phyloP scores from a whole-genome alignment of 2,329 filamentous ascomycete genomes.

The Emergomyces orientalis region DNA sequence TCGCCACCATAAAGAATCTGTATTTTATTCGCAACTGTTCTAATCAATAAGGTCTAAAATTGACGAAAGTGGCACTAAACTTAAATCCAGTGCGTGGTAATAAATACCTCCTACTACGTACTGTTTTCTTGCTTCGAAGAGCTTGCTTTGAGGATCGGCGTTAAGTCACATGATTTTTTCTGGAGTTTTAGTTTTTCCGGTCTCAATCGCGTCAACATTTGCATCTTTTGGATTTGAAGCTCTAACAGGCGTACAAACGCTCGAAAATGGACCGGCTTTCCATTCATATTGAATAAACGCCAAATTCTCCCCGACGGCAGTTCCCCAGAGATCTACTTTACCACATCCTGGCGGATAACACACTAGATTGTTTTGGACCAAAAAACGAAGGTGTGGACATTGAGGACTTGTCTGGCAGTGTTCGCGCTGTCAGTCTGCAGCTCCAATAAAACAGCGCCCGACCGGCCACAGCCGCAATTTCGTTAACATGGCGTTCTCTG shows the following conservation, averaged over 20 bases:
- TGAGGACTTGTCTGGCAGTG: background rate
- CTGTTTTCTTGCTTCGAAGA: too few relatives aligned
- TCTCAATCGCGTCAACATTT: constrained; percentile 1
- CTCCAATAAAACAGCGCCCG: background rate
- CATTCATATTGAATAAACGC: background rate
- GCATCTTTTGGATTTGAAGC: background rate
- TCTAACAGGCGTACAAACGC: background rate
- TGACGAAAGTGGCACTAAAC: background rate
- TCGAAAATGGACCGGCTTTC: background rate
- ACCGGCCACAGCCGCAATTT: background rate
- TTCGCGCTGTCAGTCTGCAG: background rate
- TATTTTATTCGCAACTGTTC: too few relatives aligned
- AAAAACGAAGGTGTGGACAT: background rate
- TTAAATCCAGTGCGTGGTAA: too few relatives aligned
- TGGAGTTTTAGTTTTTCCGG: constrained; percentile 2
- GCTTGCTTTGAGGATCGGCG: too few relatives aligned
- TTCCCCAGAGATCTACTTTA: background rate
- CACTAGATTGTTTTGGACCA: background rate
- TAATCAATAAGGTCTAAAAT: too few relatives aligned
- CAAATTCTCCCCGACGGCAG: background rate
- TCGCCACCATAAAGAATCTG: too few relatives aligned
- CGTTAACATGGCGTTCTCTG: constrained; percentile 29
- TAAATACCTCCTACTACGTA: too few relatives aligned
- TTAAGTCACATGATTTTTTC: background rate
- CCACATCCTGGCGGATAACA: background rate